A percentile compares a stretch with the other conserved stretches of the same genome.
phyloP scores from a whole-genome alignment of 805 yeast species.

The Pichia pseudocactophila region DNA sequence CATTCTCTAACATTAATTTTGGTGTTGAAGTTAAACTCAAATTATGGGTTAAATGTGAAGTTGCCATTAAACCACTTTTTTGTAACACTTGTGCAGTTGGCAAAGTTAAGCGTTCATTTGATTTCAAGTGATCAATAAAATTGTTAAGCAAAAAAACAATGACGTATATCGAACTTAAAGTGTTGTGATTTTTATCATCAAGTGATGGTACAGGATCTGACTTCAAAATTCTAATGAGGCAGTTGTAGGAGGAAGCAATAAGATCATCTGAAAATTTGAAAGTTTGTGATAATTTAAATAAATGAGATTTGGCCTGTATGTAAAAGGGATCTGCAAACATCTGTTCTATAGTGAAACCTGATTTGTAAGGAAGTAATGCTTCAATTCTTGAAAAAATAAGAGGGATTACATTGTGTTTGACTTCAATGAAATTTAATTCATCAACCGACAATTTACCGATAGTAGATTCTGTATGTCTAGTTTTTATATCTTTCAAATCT shows the following conservation, averaged over 20 bases:
- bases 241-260: slow-evolving; percentile 12
- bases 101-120: background rate
- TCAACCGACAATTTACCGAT: background rate
- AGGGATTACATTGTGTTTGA: slow-evolving; percentile 18
- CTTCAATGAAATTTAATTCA: background rate
- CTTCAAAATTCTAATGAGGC: slow-evolving; percentile 5
- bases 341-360: slow-evolving; percentile 29
- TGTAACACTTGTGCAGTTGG: background rate
- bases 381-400: slow-evolving; percentile 30
- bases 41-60: background rate
- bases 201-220: background rate
- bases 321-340: slow-evolving; percentile 30
- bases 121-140: slow-evolving; percentile 1
- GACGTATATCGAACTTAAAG: slow-evolving; percentile 8
- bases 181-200: slow-evolving; percentile 17
- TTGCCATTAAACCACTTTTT: slow-evolving; percentile 1
- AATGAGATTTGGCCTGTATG: slow-evolving; percentile 27
- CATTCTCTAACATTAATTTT: background rate
- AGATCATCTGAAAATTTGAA: slow-evolving; percentile 25
- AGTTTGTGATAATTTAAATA: slow-evolving; percentile 23
- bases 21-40: slow-evolving; percentile 2
- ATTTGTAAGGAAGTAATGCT: slow-evolving; percentile 28
- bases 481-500: too few relatives aligned
- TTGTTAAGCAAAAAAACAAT: slow-evolving; percentile 9
- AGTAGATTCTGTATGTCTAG: too few relatives aligned